phyloP scores from a whole-genome alignment of 345 rosid species.

The Populus ilicifolia region DNA sequence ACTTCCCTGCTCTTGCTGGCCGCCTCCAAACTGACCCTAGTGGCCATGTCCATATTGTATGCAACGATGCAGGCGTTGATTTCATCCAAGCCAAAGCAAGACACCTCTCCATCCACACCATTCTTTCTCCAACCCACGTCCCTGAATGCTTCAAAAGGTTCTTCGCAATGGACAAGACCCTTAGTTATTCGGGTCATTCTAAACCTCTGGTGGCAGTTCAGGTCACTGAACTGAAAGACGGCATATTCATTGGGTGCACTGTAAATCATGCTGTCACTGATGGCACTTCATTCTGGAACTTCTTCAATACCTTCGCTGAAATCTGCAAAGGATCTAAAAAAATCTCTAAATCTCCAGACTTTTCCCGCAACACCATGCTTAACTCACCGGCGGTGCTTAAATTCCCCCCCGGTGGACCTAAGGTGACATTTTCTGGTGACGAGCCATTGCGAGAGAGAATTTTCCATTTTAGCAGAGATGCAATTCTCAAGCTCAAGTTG shows the following conservation, averaged over 20 bases:
- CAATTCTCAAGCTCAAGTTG: slow-evolving; percentile 59
- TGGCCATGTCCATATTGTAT: slow-evolving; percentile 60
- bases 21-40: slow-evolving; percentile 56
- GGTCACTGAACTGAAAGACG: slow-evolving; percentile 73
- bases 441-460: slow-evolving; percentile 79
- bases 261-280: slow-evolving; percentile 85
- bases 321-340: slow-evolving; percentile 51
- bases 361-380: slow-evolving; percentile 57
- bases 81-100: slow-evolving; percentile 59
- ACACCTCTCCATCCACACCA: slow-evolving; percentile 29
- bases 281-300: slow-evolving; percentile 96
- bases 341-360: slow-evolving; percentile 62
- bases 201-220: slow-evolving; percentile 77
- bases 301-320: slow-evolving; percentile 83
- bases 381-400: slow-evolving; percentile 56
- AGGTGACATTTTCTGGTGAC: slow-evolving; percentile 59
- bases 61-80: slow-evolving; percentile 74
- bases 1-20: slow-evolving; percentile 85
- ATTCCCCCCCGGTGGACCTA: slow-evolving; percentile 77
- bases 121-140: slow-evolving; percentile 52
- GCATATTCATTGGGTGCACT: slow-evolving; percentile 70
- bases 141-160: slow-evolving; percentile 62
- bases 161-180: slow-evolving; percentile 58
- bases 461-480: slow-evolving; percentile 73
- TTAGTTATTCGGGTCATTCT: slow-evolving; percentile 79